phyloP scores from a whole-genome alignment of 2,329 filamentous ascomycete genomes.

The Uncinocarpus reesii region DNA sequence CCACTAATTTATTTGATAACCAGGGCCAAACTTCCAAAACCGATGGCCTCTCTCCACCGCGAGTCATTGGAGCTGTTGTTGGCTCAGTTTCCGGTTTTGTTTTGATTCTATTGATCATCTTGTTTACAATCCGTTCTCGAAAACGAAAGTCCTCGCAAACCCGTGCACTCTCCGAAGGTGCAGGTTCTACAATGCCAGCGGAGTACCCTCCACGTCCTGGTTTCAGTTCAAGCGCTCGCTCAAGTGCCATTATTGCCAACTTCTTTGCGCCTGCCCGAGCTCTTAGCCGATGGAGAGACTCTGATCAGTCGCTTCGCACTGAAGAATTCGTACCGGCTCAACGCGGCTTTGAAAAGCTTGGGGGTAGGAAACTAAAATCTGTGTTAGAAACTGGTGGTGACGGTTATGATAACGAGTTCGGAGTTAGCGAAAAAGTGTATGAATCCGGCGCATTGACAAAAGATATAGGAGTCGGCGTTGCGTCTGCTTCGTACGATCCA shows the following conservation, averaged over 20 bases:
- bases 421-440: constrained; percentile 23
- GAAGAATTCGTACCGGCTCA: constrained; percentile 32
- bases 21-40: constrained; percentile 16
- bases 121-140: constrained; percentile 45
- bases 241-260: constrained; percentile 32
- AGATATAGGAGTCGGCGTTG: constrained; percentile 14
- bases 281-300: constrained; percentile 35
- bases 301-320: constrained; percentile 27
- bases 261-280: constrained; percentile 31
- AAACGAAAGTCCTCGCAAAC: constrained; percentile 30
- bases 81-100: constrained; percentile 51
- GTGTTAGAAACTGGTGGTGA: constrained; percentile 40
- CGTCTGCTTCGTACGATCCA: constrained; percentile 1
- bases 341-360: constrained; percentile 42
- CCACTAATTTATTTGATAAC: constrained; percentile 10
- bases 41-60: constrained; percentile 35
- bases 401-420: constrained; percentile 32
- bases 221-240: constrained; percentile 24
- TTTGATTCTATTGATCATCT: constrained; percentile 37
- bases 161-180: constrained; percentile 15
- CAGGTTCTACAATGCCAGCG: constrained; percentile 15
- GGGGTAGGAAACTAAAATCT: constrained; percentile 39
- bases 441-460: constrained; percentile 23
- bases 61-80: constrained; percentile 53
- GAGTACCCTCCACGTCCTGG: constrained; percentile 15